phyloP scores from a whole-genome alignment of 2,329 filamentous ascomycete genomes.

The Colletotrichum sojae region DNA sequence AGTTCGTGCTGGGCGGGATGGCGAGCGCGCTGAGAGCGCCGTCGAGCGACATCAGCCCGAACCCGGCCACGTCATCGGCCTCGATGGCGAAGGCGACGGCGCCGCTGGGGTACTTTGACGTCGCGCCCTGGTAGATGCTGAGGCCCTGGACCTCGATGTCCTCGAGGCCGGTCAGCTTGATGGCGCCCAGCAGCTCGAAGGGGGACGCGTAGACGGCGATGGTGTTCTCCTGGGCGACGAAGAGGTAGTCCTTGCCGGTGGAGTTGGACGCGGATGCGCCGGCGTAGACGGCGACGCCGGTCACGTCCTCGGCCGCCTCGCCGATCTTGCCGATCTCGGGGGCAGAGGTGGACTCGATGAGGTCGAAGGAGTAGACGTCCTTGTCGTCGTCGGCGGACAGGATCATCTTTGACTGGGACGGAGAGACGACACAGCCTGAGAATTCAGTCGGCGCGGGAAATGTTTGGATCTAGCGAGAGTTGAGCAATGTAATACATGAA shows the following conservation, averaged over 20 bases:
- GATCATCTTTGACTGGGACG: conserved; percentile 53
- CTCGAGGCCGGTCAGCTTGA: conserved; percentile 54
- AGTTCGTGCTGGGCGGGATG: conserved; percentile 54
- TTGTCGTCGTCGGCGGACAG: conserved; percentile 56
- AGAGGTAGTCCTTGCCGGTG: conserved; percentile 53
- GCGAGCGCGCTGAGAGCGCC: conserved; percentile 49
- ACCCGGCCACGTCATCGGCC: conserved; percentile 54
- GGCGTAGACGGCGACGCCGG: conserved; percentile 58
- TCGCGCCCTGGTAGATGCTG: conserved; percentile 55
- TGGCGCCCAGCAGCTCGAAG: conserved; percentile 53
- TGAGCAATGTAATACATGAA: not conserved
- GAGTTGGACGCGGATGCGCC: conserved; percentile 45
- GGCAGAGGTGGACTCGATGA: conserved; percentile 54
- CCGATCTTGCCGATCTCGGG: conserved; percentile 55
- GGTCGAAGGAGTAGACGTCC: conserved; percentile 54
- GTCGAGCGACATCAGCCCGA: conserved; percentile 57
- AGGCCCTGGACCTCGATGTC: conserved; percentile 60
- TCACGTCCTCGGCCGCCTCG: conserved; percentile 54
- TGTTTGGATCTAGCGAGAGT: conserved; percentile 54
- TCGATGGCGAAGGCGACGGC: conserved; percentile 58
- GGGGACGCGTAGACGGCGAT: conserved; percentile 56
- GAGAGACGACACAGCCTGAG: conserved; percentile 58
- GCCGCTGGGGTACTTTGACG: conserved; percentile 53
- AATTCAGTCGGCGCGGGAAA: conserved; percentile 58
- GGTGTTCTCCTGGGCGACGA: conserved; percentile 55